phyloP scores from a whole-genome alignment of 352 stramenopile species.

The Elongisporangium senticosum region DNA sequence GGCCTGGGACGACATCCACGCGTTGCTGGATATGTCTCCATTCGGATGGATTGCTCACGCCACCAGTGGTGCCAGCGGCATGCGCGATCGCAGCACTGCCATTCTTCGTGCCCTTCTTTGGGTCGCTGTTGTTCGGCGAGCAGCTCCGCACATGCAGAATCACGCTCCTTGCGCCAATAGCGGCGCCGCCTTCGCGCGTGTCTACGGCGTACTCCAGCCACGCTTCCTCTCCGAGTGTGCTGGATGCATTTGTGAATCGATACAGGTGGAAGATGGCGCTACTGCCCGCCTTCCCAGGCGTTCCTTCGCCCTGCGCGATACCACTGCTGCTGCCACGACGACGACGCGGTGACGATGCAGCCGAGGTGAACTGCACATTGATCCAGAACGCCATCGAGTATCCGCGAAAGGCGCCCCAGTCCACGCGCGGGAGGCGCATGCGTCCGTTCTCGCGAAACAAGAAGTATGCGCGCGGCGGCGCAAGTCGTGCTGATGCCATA shows the following conservation, averaged over 20 bases:
- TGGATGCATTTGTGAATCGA: slow-evolving; percentile 64
- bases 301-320: background rate
- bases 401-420: slow-evolving; percentile 73
- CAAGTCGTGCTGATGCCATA: slow-evolving; percentile 10
- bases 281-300: background rate
- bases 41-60: slow-evolving; percentile 17
- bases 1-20: slow-evolving; percentile 21
- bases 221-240: slow-evolving; percentile 65
- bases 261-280: slow-evolving; percentile 61
- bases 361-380: slow-evolving; percentile 31
- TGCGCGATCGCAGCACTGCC: slow-evolving; percentile 10
- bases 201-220: slow-evolving; percentile 43
- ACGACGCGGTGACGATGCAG: background rate
- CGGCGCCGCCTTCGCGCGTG: slow-evolving; percentile 12
- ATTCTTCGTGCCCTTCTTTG: slow-evolving; percentile 5
- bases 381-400: slow-evolving; percentile 80
- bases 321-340: slow-evolving; percentile 1
- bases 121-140: slow-evolving; percentile 16
- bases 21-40: slow-evolving; percentile 58
- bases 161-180: slow-evolving; percentile 4
- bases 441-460: slow-evolving; percentile 48
- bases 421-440: slow-evolving; percentile 73
- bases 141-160: slow-evolving; percentile 54
- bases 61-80: background rate
- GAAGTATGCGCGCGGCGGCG: slow-evolving; percentile 61